These are phyloP conservation scores for Protomyces inouyei DNA, from an alignment of 1,139 yeast genomes.

Conservation along the genomic window DNA sequence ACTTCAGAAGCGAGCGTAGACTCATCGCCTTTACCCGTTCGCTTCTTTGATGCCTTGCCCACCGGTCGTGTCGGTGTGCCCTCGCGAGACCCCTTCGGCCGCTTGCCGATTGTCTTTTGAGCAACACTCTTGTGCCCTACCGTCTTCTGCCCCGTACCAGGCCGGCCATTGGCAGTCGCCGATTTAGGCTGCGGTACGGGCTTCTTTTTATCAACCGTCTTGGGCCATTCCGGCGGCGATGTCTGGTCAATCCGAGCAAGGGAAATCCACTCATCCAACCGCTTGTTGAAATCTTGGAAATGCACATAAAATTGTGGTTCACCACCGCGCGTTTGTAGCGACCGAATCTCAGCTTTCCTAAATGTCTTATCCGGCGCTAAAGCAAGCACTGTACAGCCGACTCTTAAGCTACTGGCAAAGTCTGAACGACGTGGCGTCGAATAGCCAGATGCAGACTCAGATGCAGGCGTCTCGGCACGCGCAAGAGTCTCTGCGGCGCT, in stretches of 20 bases:
- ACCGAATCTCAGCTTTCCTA: constrained; percentile 79
- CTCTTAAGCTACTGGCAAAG: constrained; percentile 4
- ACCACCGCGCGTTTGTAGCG: constrained; percentile 69
- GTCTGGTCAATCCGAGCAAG: constrained; percentile 64
- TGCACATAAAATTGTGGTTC: constrained; percentile 83
- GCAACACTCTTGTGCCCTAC: background rate
- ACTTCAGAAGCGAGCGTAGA: constrained; percentile 11
- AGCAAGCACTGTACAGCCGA: constrained; percentile 15
- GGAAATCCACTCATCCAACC: constrained; percentile 89
- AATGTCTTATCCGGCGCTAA: constrained; percentile 55
- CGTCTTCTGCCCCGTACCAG: constrained; percentile 35
- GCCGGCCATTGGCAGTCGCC: constrained; percentile 31
- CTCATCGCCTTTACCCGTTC: constrained; percentile 31
- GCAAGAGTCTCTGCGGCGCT: background rate
- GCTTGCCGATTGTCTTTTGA: constrained; percentile 16
- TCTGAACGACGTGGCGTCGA: constrained; percentile 14
- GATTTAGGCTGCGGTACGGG: constrained; percentile 33
- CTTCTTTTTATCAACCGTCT: constrained; percentile 45
- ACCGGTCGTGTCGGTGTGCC: constrained; percentile 47
- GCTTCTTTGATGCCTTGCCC: constrained; percentile 41
- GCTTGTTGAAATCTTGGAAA: constrained; percentile 86
- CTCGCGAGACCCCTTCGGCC: constrained; percentile 9
- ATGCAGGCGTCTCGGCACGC: constrained; percentile 5
- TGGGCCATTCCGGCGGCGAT: constrained; percentile 66
- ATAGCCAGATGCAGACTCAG: constrained; percentile 15